phyloP scores from a whole-genome alignment of 2,329 filamentous ascomycete species.

The Ilyonectria mors-panacis region DNA sequence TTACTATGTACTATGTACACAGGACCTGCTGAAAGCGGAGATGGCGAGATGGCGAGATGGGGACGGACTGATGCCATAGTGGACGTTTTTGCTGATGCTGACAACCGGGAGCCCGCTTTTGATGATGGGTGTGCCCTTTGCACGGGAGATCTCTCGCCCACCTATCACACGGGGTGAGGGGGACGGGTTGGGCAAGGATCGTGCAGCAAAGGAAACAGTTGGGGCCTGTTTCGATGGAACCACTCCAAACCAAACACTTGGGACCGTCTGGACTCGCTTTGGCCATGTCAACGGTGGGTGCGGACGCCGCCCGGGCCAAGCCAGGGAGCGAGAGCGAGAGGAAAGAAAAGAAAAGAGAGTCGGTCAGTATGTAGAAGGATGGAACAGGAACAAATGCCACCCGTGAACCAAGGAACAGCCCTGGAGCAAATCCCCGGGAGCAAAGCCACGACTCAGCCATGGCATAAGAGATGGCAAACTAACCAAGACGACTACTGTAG shows the following conservation, averaged over 20 bases:
- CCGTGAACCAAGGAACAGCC: neutral
- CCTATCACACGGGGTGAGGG: conserved; percentile 41
- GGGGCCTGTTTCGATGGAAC: conserved; percentile 48
- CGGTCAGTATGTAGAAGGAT: neutral
- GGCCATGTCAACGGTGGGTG: conserved; percentile 4
- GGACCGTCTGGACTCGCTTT: conserved; percentile 21
- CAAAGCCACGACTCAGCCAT: neutral
- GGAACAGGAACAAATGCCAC: neutral
- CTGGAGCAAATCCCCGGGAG: neutral
- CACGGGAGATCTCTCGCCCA: conserved; percentile 50
- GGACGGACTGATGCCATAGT: conserved; percentile 7
- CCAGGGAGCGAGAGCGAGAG: neutral
- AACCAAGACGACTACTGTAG: neutral
- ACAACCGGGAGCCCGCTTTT: conserved; percentile 8
- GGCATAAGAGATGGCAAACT: neutral
- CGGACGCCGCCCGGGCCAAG: neutral
- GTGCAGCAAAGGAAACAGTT: conserved; percentile 19
- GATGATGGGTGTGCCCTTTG: conserved; percentile 22
- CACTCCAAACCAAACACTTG: conserved; percentile 52
- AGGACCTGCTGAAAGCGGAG: conserved; percentile 5
- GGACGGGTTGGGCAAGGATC: conserved; percentile 25
- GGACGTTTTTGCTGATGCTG: conserved; percentile 3
- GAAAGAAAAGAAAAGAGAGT: too few species aligned
- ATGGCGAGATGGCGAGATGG: conserved; percentile 1
- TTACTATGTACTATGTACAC: neutral